A percentile compares a stretch with the other conserved stretches of the same genome.
Evolutionary conservation across 2,329 filamentous ascomycete species (phyloP).

Genomic region (Chaetomium sp.): DNA sequence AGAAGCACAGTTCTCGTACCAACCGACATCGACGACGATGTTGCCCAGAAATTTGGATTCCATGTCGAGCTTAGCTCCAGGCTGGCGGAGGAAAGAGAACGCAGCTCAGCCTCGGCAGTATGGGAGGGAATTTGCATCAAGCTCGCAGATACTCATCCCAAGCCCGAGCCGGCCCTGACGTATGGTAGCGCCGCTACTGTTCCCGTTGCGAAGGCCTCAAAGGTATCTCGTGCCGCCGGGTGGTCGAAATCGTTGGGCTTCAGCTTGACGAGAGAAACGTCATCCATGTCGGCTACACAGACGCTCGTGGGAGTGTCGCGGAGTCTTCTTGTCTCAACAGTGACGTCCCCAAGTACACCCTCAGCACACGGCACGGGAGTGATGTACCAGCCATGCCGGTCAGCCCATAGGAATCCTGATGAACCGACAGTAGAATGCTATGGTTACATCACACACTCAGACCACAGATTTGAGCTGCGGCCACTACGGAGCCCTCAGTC

Average conservation of each 20-base stretch:
- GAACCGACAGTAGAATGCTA: not conserved
- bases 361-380: not conserved
- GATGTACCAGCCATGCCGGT: not conserved
- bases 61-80: not conserved
- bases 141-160: not conserved
- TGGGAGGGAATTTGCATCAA: not conserved
- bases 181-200: not conserved
- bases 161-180: too few species aligned
- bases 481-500: not conserved
- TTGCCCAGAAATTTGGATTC: not conserved
- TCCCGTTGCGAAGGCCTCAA: not conserved
- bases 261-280: not conserved
- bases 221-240: not conserved
- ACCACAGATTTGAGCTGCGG: not conserved
- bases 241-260: not conserved
- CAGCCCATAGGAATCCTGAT: not conserved
- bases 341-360: not conserved
- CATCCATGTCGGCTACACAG: not conserved
- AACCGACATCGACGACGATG: not conserved
- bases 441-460: not conserved
- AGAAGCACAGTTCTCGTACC: not conserved
- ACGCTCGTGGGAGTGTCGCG: not conserved
- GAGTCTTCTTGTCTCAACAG: not conserved
- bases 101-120: too few species aligned
- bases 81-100: too few species aligned